phyloP scores from a whole-genome alignment of 495 filamentous ascomycete genomes.

The Penicillium steckii region DNA sequence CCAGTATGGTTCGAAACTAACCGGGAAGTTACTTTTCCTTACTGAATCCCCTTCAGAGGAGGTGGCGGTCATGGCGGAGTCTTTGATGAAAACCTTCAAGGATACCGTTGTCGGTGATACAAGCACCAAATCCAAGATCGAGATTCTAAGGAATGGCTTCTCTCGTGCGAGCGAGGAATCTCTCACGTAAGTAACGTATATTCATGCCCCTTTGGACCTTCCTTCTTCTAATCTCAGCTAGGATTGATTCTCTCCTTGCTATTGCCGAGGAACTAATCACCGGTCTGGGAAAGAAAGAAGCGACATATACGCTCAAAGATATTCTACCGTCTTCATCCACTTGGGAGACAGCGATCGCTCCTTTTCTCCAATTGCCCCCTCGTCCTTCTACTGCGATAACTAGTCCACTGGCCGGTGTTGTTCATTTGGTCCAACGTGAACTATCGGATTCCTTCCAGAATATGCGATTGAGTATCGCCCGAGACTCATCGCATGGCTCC shows the following conservation, averaged over 20 bases:
- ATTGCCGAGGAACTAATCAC: conserved; percentile 54
- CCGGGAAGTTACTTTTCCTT: conserved; percentile 56
- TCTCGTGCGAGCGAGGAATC: conserved; percentile 50
- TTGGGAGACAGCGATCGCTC: conserved; percentile 55
- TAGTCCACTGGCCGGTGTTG: conserved; percentile 65
- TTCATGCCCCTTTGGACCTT: not conserved
- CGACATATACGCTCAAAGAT: conserved; percentile 29
- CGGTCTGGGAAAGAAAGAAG: conserved; percentile 29
- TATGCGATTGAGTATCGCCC: conserved; percentile 32
- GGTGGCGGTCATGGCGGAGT: conserved; percentile 50
- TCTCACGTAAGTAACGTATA: conserved; percentile 42
- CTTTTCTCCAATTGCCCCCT: conserved; percentile 57
- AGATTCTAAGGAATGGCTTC: conserved; percentile 54
- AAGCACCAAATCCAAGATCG: conserved; percentile 40
- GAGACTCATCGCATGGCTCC: conserved; percentile 69
- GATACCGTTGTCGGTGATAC: conserved; percentile 35
- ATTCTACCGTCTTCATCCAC: conserved; percentile 47
- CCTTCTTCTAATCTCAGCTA: conserved; percentile 26
- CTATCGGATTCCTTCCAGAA: conserved; percentile 24
- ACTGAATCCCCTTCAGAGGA: conserved; percentile 55
- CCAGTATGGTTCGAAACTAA: conserved; percentile 48
- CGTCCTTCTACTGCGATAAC: conserved; percentile 67
- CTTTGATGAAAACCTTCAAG: conserved; percentile 41
- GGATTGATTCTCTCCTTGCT: conserved; percentile 51
- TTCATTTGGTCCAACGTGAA: conserved; percentile 58